These are phyloP conservation scores for Flueggea neowawraea DNA, from an alignment of 441 rosid genomes.

Conservation along the genomic window DNA sequence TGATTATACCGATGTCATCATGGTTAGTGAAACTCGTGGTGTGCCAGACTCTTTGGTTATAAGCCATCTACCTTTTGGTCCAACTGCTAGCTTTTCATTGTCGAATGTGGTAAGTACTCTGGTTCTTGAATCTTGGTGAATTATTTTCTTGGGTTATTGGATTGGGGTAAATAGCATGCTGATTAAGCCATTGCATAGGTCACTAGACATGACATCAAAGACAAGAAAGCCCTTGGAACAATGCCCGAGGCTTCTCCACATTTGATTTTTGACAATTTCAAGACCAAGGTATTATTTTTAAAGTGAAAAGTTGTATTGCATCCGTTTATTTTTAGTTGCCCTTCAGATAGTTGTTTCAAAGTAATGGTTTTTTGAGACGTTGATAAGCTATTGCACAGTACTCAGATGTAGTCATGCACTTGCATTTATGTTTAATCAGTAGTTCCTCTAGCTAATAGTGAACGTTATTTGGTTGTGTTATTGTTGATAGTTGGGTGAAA, in stretches of 20 bases:
- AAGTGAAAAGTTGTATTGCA: not conserved
- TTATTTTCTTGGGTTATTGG: conserved; percentile 8
- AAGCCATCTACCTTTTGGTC: conserved; percentile 94
- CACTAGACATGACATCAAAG: conserved; percentile 86
- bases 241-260: conserved; percentile 97
- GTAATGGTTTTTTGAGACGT: no score
- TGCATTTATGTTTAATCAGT: not conserved
- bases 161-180: conserved; percentile 7
- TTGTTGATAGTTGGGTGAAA: conserved; percentile 61
- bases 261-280: conserved; percentile 76
- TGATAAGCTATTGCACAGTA: no score
- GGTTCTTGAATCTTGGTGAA: not conserved
- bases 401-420: no score
- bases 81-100: conserved; percentile 87
- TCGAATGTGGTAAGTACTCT: conserved; percentile 78
- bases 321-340: not conserved
- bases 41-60: conserved; percentile 82
- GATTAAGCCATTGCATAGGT: conserved; percentile 42
- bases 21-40: conserved; percentile 95
- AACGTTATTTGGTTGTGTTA: not conserved
- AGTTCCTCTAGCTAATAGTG: not conserved
- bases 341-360: not conserved
- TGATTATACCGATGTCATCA: conserved; percentile 87
- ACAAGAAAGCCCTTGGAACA: conserved; percentile 68
- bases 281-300: conserved; percentile 46